A percentile compares a stretch with the other conserved stretches of the same genome.
These are phyloP conservation scores for Yarrowia bubula DNA, from an alignment of 805 yeast genomes.

Conservation along the genomic window DNA sequence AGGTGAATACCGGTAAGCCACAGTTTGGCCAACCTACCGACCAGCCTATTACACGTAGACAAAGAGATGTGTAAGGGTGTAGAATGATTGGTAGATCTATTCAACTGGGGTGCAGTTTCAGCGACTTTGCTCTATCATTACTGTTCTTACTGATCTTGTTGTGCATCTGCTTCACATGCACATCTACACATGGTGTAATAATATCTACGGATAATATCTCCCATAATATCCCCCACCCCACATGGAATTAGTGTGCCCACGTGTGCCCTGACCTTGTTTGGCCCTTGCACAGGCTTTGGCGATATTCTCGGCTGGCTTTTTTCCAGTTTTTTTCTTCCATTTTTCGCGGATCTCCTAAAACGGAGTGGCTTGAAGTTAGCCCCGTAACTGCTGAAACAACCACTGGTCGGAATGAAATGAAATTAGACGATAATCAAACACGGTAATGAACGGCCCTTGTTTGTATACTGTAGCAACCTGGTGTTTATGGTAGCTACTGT, in stretches of 20 bases:
- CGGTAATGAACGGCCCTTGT: neutral
- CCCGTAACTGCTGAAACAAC: neutral
- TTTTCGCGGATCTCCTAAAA: constrained; percentile 16
- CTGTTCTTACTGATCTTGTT: no score
- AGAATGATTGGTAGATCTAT: no score
- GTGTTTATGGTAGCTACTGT: no score
- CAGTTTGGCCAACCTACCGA: neutral
- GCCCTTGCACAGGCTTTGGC: neutral
- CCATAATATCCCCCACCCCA: neutral
- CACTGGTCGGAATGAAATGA: neutral
- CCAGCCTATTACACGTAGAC: neutral
- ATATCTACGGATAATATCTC: neutral
- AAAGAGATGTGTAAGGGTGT: neutral
- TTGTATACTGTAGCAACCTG: neutral
- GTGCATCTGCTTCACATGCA: no score
- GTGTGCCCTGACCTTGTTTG: constrained; percentile 1
- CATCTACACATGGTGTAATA: neutral
- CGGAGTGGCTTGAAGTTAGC: constrained; percentile 22
- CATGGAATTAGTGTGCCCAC: neutral
- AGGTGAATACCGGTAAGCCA: neutral
- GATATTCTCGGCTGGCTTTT: neutral
- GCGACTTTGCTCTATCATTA: no score
- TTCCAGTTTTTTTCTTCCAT: neutral
- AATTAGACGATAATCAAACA: neutral
- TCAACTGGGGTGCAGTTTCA: neutral